phyloP scores from a whole-genome alignment of 495 filamentous ascomycete genomes.

The Cenococcum geophilum region DNA sequence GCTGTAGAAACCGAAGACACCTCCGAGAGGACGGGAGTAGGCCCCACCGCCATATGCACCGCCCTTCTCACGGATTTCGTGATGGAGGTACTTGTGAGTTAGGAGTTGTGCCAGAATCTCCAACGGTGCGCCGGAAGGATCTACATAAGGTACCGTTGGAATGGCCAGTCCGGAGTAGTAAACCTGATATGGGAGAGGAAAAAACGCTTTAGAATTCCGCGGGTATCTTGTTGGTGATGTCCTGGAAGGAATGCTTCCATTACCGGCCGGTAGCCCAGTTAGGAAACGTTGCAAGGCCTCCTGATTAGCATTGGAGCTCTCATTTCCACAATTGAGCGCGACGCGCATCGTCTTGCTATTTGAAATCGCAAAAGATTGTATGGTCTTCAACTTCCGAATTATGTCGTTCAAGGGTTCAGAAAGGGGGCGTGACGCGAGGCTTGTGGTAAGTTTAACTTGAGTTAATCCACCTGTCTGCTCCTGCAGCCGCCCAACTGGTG shows the following conservation, averaged over 20 bases:
- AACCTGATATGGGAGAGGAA: constrained; percentile 92
- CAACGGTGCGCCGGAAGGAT: constrained; percentile 65
- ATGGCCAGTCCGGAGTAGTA: constrained; percentile 80
- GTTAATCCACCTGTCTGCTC: constrained; percentile 82
- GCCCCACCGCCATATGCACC: constrained; percentile 93
- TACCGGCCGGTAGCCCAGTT: constrained; percentile 45
- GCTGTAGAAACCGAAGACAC: constrained; percentile 88
- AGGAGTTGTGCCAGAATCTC: constrained; percentile 87
- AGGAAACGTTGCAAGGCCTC: constrained; percentile 67
- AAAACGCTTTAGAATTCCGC: constrained; percentile 65
- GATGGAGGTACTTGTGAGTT: constrained; percentile 95
- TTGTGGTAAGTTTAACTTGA: constrained; percentile 79
- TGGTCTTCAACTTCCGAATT: constrained; percentile 78
- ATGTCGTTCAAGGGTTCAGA: constrained; percentile 64
- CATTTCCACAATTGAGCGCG: constrained; percentile 78
- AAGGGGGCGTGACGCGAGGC: constrained; percentile 51
- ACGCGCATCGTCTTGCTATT: constrained; percentile 57
- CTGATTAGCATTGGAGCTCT: constrained; percentile 64
- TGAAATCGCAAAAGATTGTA: constrained; percentile 69
- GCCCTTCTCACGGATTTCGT: constrained; percentile 96
- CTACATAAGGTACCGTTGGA: constrained; percentile 79
- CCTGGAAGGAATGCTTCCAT: constrained; percentile 39
- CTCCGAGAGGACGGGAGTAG: constrained; percentile 69
- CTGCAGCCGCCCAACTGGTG: constrained; percentile 57
- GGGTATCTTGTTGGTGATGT: constrained; percentile 39